Percentiles rank a stretch among this genome's conserved stretches.
Evolutionary conservation across 257 asterid genomes (phyloP).

Genomic region (Nicotiana benthamiana): DNA sequence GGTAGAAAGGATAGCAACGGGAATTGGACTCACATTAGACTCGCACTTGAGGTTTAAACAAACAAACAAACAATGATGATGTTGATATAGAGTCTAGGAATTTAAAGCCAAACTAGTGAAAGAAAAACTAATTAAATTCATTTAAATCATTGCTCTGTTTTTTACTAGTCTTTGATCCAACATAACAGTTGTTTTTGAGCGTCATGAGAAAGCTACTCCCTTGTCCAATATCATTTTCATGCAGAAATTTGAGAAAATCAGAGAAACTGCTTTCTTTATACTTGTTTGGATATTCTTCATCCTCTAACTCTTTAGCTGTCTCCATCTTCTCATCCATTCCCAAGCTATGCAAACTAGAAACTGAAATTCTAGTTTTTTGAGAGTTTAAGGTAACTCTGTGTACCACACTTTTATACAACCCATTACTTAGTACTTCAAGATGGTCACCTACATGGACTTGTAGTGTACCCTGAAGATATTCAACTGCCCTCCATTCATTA

Average conservation of each 20-base stretch:
- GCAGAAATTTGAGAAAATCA: slow-evolving; percentile 34
- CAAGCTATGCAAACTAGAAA: slow-evolving; percentile 39
- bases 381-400: slow-evolving; percentile 23
- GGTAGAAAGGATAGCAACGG: too few relatives aligned
- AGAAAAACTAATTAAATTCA: background rate
- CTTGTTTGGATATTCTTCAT: slow-evolving; percentile 18
- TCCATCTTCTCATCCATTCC: slow-evolving; percentile 40
- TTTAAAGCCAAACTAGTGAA: background rate
- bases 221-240: slow-evolving; percentile 27
- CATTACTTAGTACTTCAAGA: slow-evolving; percentile 45
- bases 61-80: too few relatives aligned
- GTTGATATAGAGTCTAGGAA: background rate
- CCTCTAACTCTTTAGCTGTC: slow-evolving; percentile 27
- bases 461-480: slow-evolving; percentile 10
- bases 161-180: background rate
- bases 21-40: too few relatives aligned
- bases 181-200: slow-evolving; percentile 11
- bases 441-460: slow-evolving; percentile 48
- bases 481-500: slow-evolving; percentile 25
- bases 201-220: slow-evolving; percentile 30
- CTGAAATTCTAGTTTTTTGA: slow-evolving; percentile 28
- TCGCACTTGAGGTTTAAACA: background rate
- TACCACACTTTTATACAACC: slow-evolving; percentile 31
- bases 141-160: background rate
- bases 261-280: slow-evolving; percentile 40